A percentile compares a stretch with the other conserved stretches of the same genome.
Conservation (phyloP, 2,329 filamentous ascomycete species). For the Alternaria sp. region DNA sequence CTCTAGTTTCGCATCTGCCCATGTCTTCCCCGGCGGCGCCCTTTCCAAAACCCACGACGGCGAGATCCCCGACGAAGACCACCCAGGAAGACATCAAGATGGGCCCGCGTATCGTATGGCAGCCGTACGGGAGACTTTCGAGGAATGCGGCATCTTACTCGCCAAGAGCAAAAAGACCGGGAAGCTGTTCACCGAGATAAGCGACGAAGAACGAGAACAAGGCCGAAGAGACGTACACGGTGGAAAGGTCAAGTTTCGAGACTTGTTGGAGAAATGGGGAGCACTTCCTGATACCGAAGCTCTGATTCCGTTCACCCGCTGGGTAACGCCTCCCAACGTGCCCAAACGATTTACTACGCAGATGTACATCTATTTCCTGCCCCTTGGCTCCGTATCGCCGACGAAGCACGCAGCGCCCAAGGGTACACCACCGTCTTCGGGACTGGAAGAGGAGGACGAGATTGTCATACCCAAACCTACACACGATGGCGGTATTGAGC, state of each 20-base stretch:
- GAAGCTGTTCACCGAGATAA: constrained; percentile 64
- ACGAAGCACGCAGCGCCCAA: constrained; percentile 39
- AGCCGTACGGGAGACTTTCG: constrained; percentile 90
- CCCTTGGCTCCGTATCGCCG: constrained; percentile 53
- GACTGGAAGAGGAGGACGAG: constrained; percentile 48
- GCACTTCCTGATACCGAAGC: constrained; percentile 69
- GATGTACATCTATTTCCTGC: constrained; percentile 95
- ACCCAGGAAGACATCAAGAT: constrained; percentile 70
- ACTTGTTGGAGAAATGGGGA: constrained; percentile 67
- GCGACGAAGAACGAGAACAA: constrained; percentile 64
- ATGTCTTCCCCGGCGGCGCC: constrained; percentile 94
- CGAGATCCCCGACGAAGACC: constrained; percentile 55
- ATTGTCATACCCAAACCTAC: constrained; percentile 72
- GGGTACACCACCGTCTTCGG: constrained; percentile 40
- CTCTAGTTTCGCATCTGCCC: constrained; percentile 84
- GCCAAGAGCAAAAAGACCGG: constrained; percentile 62
- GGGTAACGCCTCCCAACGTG: constrained; percentile 80
- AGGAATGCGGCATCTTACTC: constrained; percentile 89
- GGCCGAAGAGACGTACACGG: constrained; percentile 73
- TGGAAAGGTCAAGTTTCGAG: constrained; percentile 67
- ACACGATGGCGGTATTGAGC: constrained; percentile 71
- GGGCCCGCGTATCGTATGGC: constrained; percentile 76
- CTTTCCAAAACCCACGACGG: constrained; percentile 81
- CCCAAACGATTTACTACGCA: constrained; percentile 88
- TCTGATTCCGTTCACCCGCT: constrained; percentile 84